Percentiles rank a stretch among this genome's conserved stretches.
Conservation (phyloP, 139 green algal genomes). For the Dunaliella primolecta region DNA sequence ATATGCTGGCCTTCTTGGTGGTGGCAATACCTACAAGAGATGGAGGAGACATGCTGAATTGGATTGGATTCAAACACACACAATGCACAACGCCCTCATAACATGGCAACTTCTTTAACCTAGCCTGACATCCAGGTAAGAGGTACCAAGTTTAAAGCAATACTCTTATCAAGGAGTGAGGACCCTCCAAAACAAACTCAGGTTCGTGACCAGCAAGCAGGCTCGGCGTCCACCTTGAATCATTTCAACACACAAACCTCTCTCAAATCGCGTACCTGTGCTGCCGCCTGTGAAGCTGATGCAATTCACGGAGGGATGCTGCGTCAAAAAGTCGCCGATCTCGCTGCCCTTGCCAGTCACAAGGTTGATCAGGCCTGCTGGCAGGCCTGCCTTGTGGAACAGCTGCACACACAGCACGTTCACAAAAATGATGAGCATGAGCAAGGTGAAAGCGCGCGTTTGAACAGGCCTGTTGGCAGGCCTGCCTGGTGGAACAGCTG, state of each 20-base stretch:
- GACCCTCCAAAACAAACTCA: too few relatives aligned
- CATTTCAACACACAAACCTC: too few relatives aligned
- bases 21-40: conserved; percentile 32
- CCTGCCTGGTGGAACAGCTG: conserved; percentile 85
- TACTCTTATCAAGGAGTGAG: too few relatives aligned
- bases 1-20: conserved; percentile 82
- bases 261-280: conserved; percentile 66
- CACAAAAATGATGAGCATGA: too few relatives aligned
- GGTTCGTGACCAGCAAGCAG: not conserved
- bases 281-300: conserved; percentile 90
- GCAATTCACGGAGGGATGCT: conserved; percentile 78
- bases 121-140: too few relatives aligned
- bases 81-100: too few relatives aligned
- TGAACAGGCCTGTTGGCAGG: conserved; percentile 75
- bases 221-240: too few relatives aligned
- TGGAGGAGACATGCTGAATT: not conserved
- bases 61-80: too few relatives aligned
- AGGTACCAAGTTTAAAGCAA: too few relatives aligned
- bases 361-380: conserved; percentile 72
- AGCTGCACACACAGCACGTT: conserved; percentile 51
- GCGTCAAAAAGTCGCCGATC: conserved; percentile 96
- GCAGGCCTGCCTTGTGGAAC: conserved; percentile 83
- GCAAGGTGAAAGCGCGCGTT: too few relatives aligned
- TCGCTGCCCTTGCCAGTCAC: conserved; percentile 84
- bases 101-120: too few relatives aligned